Percentiles rank a stretch among this genome's conserved stretches.
phyloP scores from a whole-genome alignment of 441 rosid genomes.

The Theobroma grandiflorum region DNA sequence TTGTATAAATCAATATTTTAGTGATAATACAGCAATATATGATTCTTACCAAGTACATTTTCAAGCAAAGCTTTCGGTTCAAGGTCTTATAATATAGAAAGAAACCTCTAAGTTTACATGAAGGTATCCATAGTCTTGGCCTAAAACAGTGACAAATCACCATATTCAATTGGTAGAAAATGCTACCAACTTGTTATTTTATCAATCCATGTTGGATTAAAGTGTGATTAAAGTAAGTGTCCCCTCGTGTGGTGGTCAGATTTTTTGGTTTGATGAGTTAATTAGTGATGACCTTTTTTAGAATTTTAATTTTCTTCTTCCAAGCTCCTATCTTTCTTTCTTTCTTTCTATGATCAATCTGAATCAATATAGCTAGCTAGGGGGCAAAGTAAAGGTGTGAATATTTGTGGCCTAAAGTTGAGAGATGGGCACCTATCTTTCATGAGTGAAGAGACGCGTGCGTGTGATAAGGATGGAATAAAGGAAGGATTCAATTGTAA shows the following conservation, averaged over 20 bases:
- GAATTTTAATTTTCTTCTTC: too few species aligned
- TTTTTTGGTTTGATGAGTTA: not conserved
- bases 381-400: constrained; percentile 5
- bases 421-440: constrained; percentile 9
- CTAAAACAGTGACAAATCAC: not conserved
- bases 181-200: not conserved
- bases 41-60: constrained; percentile 17
- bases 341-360: constrained; percentile 13
- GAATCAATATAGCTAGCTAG: constrained; percentile 16
- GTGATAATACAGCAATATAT: constrained; percentile 6
- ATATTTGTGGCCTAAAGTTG: constrained; percentile 21
- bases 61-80: constrained; percentile 19
- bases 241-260: constrained; percentile 42
- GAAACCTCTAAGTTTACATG: not conserved
- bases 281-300: constrained; percentile 4
- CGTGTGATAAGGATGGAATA: constrained; percentile 48
- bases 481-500: constrained; percentile 38
- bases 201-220: constrained; percentile 11
- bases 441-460: constrained; percentile 34
- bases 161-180: not conserved
- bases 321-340: too few species aligned
- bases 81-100: not conserved
- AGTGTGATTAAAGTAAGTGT: constrained; percentile 28
- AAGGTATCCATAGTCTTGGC: not conserved
- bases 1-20: constrained; percentile 21